Evolutionary conservation across 371 early-diverging fungal species (phyloP).

Genomic region (Mucor ambiguus): DNA sequence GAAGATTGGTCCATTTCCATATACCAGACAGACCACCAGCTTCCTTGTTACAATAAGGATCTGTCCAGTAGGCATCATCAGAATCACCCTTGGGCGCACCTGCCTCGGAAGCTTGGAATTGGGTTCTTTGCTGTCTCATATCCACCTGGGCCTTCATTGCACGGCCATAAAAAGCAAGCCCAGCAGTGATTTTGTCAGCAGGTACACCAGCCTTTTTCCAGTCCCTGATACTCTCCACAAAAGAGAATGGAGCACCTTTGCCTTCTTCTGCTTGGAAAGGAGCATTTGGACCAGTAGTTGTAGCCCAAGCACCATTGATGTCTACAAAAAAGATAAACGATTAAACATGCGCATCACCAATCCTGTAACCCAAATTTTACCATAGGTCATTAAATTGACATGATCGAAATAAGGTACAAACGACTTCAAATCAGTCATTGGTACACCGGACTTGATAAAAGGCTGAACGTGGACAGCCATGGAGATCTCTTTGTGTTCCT

Average conservation of each 20-base stretch:
- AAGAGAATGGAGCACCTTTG: constrained; percentile 57
- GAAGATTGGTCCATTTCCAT: constrained; percentile 70
- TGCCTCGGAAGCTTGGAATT: constrained; percentile 39
- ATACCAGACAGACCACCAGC: constrained; percentile 45
- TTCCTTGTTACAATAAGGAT: constrained; percentile 44
- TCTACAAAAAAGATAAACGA: constrained; percentile 18
- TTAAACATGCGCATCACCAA: not conserved
- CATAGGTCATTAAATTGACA: constrained; percentile 68
- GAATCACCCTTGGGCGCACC: constrained; percentile 57
- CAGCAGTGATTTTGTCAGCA: constrained; percentile 63
- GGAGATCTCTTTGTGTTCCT: constrained; percentile 63
- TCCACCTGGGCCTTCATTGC: constrained; percentile 52
- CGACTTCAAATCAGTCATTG: constrained; percentile 57
- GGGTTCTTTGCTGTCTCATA: constrained; percentile 43
- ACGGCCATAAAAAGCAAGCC: constrained; percentile 73
- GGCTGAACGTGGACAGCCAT: constrained; percentile 73
- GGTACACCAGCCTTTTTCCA: constrained; percentile 71
- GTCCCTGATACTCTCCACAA: constrained; percentile 50
- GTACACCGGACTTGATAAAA: constrained; percentile 48
- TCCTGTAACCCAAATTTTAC: constrained; percentile 18
- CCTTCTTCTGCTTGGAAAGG: constrained; percentile 52
- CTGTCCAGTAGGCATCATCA: constrained; percentile 51
- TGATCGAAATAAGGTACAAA: constrained; percentile 69
- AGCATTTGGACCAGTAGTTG: constrained; percentile 67
- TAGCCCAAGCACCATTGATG: constrained; percentile 65